phyloP scores from a whole-genome alignment of 2,329 filamentous ascomycete species.

The Sporothrix schenckii region DNA sequence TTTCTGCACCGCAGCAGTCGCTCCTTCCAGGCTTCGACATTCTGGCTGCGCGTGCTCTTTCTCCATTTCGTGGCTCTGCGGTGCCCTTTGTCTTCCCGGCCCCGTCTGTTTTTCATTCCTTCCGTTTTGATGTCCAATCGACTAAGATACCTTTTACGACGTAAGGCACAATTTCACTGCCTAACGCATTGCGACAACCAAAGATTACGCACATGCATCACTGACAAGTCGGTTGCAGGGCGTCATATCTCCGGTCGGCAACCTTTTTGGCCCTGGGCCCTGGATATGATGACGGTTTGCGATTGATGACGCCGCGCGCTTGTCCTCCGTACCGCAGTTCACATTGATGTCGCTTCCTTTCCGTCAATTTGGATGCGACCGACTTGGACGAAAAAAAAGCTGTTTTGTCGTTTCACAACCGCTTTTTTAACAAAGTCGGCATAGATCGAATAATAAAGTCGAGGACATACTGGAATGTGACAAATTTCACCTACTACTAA shows the following conservation, averaged over 20 bases:
- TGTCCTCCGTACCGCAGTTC: too few species aligned
- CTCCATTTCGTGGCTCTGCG: neutral
- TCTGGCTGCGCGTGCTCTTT: neutral
- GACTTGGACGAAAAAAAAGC: too few species aligned
- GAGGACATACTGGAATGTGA: neutral
- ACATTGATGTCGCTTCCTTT: too few species aligned
- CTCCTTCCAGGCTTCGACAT: neutral
- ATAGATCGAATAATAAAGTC: too few species aligned
- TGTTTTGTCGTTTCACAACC: too few species aligned
- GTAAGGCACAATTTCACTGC: slow-evolving; percentile 15
- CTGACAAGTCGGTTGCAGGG: neutral
- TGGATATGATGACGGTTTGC: too few species aligned
- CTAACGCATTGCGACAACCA: slow-evolving; percentile 19
- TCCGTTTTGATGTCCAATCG: slow-evolving; percentile 4
- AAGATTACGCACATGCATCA: slow-evolving; percentile 18
- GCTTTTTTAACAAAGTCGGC: too few species aligned
- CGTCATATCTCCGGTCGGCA: slow-evolving; percentile 1
- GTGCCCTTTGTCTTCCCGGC: neutral
- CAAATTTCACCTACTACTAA: too few species aligned
- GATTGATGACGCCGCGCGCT: too few species aligned
- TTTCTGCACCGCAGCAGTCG: slow-evolving; percentile 3
- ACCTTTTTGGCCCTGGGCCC: neutral
- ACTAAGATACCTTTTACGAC: too few species aligned
- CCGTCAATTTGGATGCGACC: too few species aligned
- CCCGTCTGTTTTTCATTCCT: neutral